Percentiles rank a stretch among this genome's conserved stretches.
Evolutionary conservation across 306 rosid species (phyloP).

Genomic region (Castanea mollissima): DNA sequence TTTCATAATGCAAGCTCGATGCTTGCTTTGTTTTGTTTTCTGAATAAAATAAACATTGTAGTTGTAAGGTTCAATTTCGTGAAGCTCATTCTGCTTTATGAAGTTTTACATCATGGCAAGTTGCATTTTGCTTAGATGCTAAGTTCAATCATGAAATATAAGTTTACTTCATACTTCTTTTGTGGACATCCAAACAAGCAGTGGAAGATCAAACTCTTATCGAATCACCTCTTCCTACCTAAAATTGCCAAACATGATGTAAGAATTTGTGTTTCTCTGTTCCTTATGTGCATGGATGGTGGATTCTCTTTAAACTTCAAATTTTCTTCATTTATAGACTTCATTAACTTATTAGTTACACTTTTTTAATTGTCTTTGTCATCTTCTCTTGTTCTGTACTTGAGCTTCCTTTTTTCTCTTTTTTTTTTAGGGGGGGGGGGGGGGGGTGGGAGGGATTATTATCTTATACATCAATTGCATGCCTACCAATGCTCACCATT

Average conservation of each 20-base stretch:
- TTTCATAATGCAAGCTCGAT: conserved; percentile 9
- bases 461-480: too few relatives aligned
- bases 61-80: neutral
- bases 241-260: neutral
- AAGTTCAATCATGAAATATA: neutral
- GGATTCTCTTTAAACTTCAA: neutral
- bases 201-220: neutral
- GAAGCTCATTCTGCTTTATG: neutral
- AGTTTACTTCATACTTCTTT: neutral
- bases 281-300: neutral
- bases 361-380: neutral
- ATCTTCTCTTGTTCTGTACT: neutral
- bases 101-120: neutral
- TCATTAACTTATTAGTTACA: neutral
- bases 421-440: too few relatives aligned
- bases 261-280: neutral
- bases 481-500: too few relatives aligned
- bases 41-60: neutral
- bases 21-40: neutral
- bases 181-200: neutral
- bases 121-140: neutral
- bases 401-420: neutral
- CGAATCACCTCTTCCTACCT: neutral
- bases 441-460: too few relatives aligned
- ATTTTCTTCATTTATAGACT: neutral